Evolutionary conservation across 2,329 filamentous ascomycete genomes (phyloP).

Genomic region (Aspergillus fischeri): DNA sequence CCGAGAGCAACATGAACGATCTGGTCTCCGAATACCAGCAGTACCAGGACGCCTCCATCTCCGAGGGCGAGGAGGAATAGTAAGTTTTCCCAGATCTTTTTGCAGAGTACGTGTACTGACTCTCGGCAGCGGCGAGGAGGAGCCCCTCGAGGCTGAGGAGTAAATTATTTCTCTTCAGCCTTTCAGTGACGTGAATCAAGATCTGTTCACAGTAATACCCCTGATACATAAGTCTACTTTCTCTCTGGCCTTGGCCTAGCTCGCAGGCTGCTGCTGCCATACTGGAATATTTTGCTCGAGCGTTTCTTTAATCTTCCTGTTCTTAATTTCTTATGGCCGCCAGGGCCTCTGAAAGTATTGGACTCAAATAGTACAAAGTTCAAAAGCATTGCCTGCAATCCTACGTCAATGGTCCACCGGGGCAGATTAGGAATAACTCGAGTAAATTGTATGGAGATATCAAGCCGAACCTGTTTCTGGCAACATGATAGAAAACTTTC

Average conservation of each 20-base stretch:
- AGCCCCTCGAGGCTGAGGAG: slow-evolving; percentile 66
- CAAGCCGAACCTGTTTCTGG: neutral
- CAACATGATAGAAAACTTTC: neutral
- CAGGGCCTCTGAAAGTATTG: neutral
- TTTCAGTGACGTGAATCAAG: slow-evolving; percentile 15
- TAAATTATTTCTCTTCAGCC: slow-evolving; percentile 39
- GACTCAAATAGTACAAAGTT: neutral
- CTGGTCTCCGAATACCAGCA: slow-evolving; percentile 99
- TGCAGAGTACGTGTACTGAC: slow-evolving; percentile 12
- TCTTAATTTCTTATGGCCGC: neutral
- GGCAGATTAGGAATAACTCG: neutral
- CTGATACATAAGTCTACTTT: neutral
- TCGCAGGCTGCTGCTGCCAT: neutral
- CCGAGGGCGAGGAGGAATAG: slow-evolving; percentile 95
- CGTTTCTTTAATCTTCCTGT: neutral
- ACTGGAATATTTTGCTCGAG: neutral
- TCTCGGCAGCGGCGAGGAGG: slow-evolving; percentile 63
- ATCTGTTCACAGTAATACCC: slow-evolving; percentile 17
- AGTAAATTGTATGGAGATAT: neutral
- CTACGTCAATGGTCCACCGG: neutral
- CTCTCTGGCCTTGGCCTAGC: neutral
- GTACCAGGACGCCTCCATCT: slow-evolving; percentile 98
- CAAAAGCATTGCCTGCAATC: neutral
- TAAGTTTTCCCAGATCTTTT: slow-evolving; percentile 27
- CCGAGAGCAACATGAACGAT: slow-evolving; percentile 99